Conservation (phyloP, 2,329 filamentous ascomycete species). For the Aspergillus fischeri region DNA sequence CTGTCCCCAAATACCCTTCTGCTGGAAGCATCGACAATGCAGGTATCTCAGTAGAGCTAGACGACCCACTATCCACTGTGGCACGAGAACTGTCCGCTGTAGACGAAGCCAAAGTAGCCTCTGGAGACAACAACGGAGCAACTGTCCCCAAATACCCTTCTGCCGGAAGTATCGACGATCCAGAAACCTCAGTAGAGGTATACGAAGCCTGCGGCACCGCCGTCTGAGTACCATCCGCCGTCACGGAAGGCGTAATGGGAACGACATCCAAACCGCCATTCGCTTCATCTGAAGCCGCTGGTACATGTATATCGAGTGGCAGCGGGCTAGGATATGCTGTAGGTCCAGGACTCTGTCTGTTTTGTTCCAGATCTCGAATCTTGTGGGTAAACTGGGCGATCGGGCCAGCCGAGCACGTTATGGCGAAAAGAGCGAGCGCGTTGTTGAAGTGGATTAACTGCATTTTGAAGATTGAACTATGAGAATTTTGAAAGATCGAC, state of each 20-base stretch:
- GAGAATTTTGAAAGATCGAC: not conserved
- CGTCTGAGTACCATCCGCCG: not conserved
- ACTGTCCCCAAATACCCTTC: too few species aligned
- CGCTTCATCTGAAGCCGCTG: not conserved
- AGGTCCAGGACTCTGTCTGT: not conserved
- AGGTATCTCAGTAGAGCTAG: not conserved
- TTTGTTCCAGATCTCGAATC: not conserved
- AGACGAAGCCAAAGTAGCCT: too few species aligned
- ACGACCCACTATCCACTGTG: not conserved
- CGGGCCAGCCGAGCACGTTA: slow-evolving; percentile 19
- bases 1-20: not conserved
- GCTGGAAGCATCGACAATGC: not conserved
- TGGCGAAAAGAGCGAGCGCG: slow-evolving; percentile 6
- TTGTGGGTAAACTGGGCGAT: slow-evolving; percentile 18
- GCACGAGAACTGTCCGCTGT: too few species aligned
- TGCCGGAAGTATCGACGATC: not conserved
- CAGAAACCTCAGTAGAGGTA: not conserved
- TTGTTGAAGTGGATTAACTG: not conserved
- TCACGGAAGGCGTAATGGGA: not conserved
- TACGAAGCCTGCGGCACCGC: not conserved
- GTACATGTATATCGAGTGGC: not conserved
- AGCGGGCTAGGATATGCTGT: not conserved
- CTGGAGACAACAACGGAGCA: not conserved
- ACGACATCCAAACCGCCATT: not conserved
- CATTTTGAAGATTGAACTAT: slow-evolving; percentile 1